phyloP scores from a whole-genome alignment of 2,329 filamentous ascomycete genomes.

The Ploettnerulaceae sp. region DNA sequence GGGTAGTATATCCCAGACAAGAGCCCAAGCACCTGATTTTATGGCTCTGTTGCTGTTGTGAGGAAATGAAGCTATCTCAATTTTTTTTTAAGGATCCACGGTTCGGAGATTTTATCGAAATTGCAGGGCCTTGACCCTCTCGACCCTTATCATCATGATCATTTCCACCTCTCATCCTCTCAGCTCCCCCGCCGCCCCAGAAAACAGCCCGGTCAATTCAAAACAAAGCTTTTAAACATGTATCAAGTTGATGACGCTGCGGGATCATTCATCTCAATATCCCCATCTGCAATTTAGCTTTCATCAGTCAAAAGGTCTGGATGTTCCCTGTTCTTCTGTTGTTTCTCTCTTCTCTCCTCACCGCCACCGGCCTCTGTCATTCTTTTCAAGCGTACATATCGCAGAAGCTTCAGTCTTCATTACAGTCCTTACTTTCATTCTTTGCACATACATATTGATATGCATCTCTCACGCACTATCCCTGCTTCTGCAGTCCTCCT shows the following conservation, averaged over 20 bases:
- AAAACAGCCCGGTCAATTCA: neutral
- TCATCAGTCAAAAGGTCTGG: constrained; percentile 11
- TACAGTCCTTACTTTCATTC: constrained; percentile 23
- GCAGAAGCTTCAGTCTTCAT: constrained; percentile 27
- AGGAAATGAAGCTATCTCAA: neutral
- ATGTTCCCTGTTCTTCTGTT: constrained; percentile 3
- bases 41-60: neutral
- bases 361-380: constrained; percentile 11
- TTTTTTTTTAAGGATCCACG: neutral
- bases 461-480: constrained; percentile 26
- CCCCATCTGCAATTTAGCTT: constrained; percentile 5
- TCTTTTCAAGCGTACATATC: constrained; percentile 13
- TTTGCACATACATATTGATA: constrained; percentile 17
- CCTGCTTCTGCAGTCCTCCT: constrained; percentile 8
- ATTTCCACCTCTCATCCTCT: constrained; percentile 9
- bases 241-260: constrained; percentile 15
- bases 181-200: neutral
- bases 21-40: neutral
- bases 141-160: neutral
- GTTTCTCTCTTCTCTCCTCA: constrained; percentile 7
- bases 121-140: constrained; percentile 1
- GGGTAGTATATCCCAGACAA: constrained; percentile 2
- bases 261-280: constrained; percentile 10
- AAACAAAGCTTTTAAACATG: constrained; percentile 4
- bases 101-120: constrained; percentile 3